These are phyloP conservation scores for Madurella mycetomatis DNA, from an alignment of 2,329 filamentous ascomycete species.

Conservation along the genomic window DNA sequence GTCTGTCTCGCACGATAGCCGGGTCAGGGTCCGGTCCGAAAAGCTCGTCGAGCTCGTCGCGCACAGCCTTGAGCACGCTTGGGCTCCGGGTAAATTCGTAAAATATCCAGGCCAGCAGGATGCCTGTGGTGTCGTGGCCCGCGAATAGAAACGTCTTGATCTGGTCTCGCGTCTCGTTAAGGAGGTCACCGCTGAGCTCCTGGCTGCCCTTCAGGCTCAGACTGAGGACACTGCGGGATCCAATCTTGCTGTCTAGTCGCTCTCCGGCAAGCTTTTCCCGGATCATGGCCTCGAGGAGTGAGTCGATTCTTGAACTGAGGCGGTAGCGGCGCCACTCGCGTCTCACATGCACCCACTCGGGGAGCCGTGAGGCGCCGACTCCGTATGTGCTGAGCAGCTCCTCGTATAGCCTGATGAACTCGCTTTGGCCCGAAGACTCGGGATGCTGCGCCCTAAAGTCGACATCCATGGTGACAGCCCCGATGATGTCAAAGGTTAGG, in stretches of 20 bases:
- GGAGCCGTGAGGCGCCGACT: slow-evolving; percentile 18
- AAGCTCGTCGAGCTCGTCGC: slow-evolving; percentile 34
- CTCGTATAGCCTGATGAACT: slow-evolving; percentile 30
- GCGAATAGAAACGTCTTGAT: slow-evolving; percentile 39
- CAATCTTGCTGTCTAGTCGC: neutral
- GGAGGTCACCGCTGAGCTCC: slow-evolving; percentile 26
- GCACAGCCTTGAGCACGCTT: slow-evolving; percentile 27
- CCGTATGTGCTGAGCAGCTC: slow-evolving; percentile 27
- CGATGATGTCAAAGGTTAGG: slow-evolving; percentile 26
- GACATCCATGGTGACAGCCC: slow-evolving; percentile 33
- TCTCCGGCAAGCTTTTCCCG: slow-evolving; percentile 23
- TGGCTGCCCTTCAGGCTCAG: slow-evolving; percentile 31
- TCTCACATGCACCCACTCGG: slow-evolving; percentile 24
- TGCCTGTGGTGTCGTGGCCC: slow-evolving; percentile 40
- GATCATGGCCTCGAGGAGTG: slow-evolving; percentile 25
- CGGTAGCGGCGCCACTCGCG: slow-evolving; percentile 18
- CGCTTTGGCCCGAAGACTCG: slow-evolving; percentile 24
- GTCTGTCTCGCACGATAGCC: slow-evolving; percentile 22
- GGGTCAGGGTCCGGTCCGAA: slow-evolving; percentile 32
- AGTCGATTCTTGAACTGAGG: slow-evolving; percentile 24
- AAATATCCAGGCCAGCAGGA: slow-evolving; percentile 34
- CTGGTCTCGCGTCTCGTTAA: slow-evolving; percentile 34
- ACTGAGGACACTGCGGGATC: slow-evolving; percentile 31
- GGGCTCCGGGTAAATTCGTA: slow-evolving; percentile 36
- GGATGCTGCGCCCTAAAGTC: slow-evolving; percentile 32